Evolutionary conservation across 139 green algal genomes (phyloP), one percentile per base, ranked within the genome.

Genomic region (Volvox reticuliferus): DNA sequence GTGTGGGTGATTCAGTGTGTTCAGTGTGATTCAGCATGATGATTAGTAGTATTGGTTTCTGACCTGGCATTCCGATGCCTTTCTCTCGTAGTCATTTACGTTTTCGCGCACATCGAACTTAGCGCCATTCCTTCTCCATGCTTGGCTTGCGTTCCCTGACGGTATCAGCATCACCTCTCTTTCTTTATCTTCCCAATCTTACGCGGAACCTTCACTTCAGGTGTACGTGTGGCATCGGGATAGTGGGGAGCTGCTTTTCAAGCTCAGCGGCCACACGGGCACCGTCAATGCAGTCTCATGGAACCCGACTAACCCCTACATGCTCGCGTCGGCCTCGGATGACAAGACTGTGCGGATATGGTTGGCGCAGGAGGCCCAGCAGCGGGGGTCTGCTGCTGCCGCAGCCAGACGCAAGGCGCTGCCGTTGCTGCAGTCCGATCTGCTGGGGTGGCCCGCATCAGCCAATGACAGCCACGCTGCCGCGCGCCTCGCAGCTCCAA

Each of bases 201-300:
- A 55, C 9, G 44, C 44, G 44, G 44, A 9, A 55, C 5, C 44
- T 55, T 9, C 44, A 5, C 9, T 5, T 6, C 86, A 96, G 91
- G 92, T 99, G 28, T 97, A 98, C 87, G 86, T 99, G 30, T 99
- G 98, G 98, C 96, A 98, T 89, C 91, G 96, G 0, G 94, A 95
- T 84, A 97, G 67, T 2, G 96, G 95, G 3, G 94, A 98, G 55
- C 88, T 96, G 89, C 91, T 99, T 35, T 93, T 96, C n/a, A 71
- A 87, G 69, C 93, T 99, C 82, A 81, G 95, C 67, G 97, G 97
- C 12, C 97, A 98, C 93, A 92, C 89, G 17, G 95, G 93, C 9
- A 97, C 96, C 2, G 95, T 98, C 62, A 99, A 99, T 86, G 91
- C 94, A 12, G 97, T 97, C 21, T 92, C 85, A 19, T 99, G 97